Conservation (phyloP, 2,329 filamentous ascomycete genomes). For the Aspergillus alliaceus region DNA sequence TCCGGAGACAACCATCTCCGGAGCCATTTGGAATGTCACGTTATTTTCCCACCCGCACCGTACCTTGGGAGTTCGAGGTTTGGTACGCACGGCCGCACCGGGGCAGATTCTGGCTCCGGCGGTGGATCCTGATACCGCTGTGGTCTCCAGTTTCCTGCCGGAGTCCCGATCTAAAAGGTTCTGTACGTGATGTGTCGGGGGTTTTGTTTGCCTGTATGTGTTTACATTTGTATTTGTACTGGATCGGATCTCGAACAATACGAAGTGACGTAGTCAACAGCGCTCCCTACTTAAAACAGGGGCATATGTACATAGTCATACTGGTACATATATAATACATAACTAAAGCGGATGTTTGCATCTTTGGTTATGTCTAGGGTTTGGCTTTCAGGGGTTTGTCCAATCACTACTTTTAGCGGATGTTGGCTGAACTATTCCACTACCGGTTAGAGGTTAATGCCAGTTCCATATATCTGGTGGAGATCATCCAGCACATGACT, state of each 20-base stretch:
- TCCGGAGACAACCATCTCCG: not conserved
- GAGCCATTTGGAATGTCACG: not conserved
- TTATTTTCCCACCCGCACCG: not conserved
- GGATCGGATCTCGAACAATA: not conserved
- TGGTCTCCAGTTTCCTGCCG: slow-evolving; percentile 10
- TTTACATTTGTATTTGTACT: not conserved
- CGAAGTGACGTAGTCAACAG: not conserved
- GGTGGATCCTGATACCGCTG: slow-evolving; percentile 5
- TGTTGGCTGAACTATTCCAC: not conserved
- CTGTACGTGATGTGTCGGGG: not conserved
- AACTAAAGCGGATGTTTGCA: not conserved
- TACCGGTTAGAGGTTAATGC: not conserved
- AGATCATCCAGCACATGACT: not conserved
- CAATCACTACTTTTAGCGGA: not conserved
- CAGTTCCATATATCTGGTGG: not conserved
- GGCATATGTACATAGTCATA: not conserved
- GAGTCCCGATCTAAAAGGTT: slow-evolving; percentile 6
- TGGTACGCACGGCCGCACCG: not conserved
- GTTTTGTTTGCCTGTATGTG: not conserved
- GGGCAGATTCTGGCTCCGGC: slow-evolving; percentile 11
- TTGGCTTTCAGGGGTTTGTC: not conserved
- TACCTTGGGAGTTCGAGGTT: not conserved
- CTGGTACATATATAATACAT: not conserved
- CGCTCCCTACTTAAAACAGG: too few species aligned
- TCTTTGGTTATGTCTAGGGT: too few species aligned